A percentile compares a stretch with the other conserved stretches of the same genome.
Evolutionary conservation across 2,329 filamentous ascomycete species (phyloP).

Genomic region (Sclerotinia sclerotiorum): DNA sequence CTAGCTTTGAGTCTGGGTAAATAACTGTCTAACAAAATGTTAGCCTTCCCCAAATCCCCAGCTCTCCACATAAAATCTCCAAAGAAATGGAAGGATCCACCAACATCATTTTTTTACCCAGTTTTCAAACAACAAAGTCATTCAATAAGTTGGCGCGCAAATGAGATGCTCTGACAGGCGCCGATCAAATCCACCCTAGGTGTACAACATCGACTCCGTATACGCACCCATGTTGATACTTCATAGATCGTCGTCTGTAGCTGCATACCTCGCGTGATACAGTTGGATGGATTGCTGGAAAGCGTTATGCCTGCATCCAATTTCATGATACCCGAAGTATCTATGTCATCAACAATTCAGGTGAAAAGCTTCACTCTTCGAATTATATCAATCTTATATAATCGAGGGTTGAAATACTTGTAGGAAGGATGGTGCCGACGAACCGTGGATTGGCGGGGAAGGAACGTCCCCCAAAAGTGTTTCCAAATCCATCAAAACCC

Average conservation of each 20-base stretch:
- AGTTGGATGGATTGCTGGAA: not conserved
- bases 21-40: not conserved
- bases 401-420: not conserved
- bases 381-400: not conserved
- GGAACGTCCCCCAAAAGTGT: slow-evolving; percentile 1
- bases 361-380: not conserved
- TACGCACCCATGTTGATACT: not conserved
- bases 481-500: not conserved
- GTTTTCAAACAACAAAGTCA: slow-evolving; percentile 3
- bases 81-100: slow-evolving; percentile 8
- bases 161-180: slow-evolving; percentile 8
- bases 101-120: slow-evolving; percentile 11
- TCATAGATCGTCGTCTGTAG: not conserved
- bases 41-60: slow-evolving; percentile 19
- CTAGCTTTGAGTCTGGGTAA: slow-evolving; percentile 6
- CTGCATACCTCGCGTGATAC: not conserved
- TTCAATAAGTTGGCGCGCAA: slow-evolving; percentile 4
- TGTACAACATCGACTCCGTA: not conserved
- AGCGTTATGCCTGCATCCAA: not conserved
- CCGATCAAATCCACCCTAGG: slow-evolving; percentile 10
- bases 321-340: not conserved
- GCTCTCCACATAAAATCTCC: slow-evolving; percentile 2
- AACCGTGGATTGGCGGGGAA: slow-evolving; percentile 1
- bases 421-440: not conserved
- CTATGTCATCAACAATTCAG: not conserved